Percentiles rank a stretch among this genome's conserved stretches.
These are phyloP conservation scores for Coemansia sp. DNA, from an alignment of 192 early-diverging fungal genomes.

Conservation along the genomic window DNA sequence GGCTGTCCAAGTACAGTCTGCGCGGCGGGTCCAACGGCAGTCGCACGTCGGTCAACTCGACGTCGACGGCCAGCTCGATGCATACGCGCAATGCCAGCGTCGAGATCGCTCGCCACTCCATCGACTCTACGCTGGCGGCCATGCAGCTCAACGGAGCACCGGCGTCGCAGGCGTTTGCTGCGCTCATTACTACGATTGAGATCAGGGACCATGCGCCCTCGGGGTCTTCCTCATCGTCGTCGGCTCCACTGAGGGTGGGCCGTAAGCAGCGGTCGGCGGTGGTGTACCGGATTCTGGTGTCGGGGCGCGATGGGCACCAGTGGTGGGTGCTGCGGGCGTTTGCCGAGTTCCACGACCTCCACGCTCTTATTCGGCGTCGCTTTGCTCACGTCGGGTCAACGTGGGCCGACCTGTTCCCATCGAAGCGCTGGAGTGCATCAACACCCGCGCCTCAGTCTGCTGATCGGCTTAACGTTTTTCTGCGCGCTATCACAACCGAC, in stretches of 20 bases:
- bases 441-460: conserved; percentile 6
- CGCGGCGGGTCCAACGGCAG: conserved; percentile 19
- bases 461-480: conserved; percentile 45
- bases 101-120: conserved; percentile 48
- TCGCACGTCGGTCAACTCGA: conserved; percentile 39
- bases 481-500: conserved; percentile 42
- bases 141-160: conserved; percentile 17
- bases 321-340: conserved; percentile 43
- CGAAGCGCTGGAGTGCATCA: conserved; percentile 31
- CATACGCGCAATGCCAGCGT: conserved; percentile 24
- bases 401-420: conserved; percentile 45
- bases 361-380: conserved; percentile 18
- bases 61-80: conserved; percentile 34
- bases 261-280: conserved; percentile 18
- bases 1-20: conserved; percentile 49
- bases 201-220: conserved; percentile 18
- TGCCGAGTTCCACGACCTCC: conserved; percentile 53
- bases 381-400: conserved; percentile 20
- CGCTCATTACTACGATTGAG: conserved; percentile 50
- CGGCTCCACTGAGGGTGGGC: neutral
- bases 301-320: conserved; percentile 44
- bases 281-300: conserved; percentile 50
- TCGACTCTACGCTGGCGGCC: conserved; percentile 42
- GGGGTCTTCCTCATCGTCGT: neutral
- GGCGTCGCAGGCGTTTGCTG: conserved; percentile 37